These are phyloP conservation scores for Eucalyptus polybractea DNA, from an alignment of 345 rosid species.

Conservation along the genomic window DNA sequence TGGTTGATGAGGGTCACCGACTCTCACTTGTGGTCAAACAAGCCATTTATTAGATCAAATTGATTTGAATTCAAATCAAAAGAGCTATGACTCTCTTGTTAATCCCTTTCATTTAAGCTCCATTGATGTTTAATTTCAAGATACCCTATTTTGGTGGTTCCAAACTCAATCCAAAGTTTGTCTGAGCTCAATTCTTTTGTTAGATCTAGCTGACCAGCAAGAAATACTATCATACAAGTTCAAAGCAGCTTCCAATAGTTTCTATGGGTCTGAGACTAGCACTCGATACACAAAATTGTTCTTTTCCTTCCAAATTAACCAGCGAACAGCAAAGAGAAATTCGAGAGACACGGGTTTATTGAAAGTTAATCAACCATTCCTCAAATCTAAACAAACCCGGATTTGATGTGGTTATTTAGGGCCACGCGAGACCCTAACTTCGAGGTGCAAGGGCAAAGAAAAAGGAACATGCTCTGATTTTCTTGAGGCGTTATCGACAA, in stretches of 20 bases:
- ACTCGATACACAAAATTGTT: not conserved
- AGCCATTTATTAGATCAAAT: not conserved
- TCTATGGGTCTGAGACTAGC: not conserved
- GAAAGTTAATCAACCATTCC: not conserved
- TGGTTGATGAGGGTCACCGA: rapidly evolving
- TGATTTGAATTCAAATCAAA: not conserved
- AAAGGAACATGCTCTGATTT: not conserved
- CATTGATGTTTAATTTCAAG: not conserved
- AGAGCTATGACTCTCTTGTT: not conserved
- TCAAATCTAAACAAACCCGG: not conserved
- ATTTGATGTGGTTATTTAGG: not conserved
- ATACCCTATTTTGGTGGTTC: not conserved
- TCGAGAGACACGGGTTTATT: not conserved
- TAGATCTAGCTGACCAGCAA: not conserved
- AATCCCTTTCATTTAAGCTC: not conserved
- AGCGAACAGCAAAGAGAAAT: not conserved
- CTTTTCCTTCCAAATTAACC: not conserved
- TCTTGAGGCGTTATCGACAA: not conserved
- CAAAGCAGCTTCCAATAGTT: not conserved
- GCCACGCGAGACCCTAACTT: not conserved
- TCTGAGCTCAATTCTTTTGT: not conserved
- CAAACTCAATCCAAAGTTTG: not conserved
- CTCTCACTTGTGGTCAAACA: too few relatives aligned
- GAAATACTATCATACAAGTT: not conserved
- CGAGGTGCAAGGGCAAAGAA: not conserved